Base-by-base conservation (phyloP, 805 yeast genomes). In the Saccharomyces mikatae region DNA sequence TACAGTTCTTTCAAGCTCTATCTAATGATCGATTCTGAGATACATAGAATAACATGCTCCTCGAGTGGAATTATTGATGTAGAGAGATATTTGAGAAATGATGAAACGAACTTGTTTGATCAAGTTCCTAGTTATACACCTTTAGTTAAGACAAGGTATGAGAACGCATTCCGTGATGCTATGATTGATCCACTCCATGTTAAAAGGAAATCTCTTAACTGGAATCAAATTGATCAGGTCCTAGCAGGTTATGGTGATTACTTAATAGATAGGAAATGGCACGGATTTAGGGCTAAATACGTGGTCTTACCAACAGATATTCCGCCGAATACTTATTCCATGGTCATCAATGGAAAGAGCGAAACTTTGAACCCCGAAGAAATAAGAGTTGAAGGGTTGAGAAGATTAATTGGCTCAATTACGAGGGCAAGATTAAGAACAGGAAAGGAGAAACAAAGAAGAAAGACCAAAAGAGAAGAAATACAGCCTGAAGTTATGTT, bases 211-310 rank as follows among this genome's bases (percentile, higher is more conserved):
- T 72, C 75, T 13, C 80, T 82, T 57, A 90, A 91, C 58, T 94
- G 99, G 99, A 91, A 91, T 61, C 86, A 84, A 58, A 76, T 91
- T 60, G 99, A 94, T 72, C 97, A 89, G 64, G 80, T 81, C 26
- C 69, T 91, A n/a, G 96, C 97, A 0, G 99, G 99, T 2, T 87
- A 85, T 66, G 90, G 86, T 29, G 96, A 89, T 59, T 80, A 82
- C 1, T 72, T 81, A 54, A 58, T 67, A 6, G 81, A 82, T 11
- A 81, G 77, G 17, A 78, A 77, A 10, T 75, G 76, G 55, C 78
- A 77, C 54, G 76, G 78, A 32, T 86, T 82, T 65, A 76, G 86
- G 59, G 80, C 91, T 67, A 85, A 95, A 64, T 89, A 90, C 71
- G 97, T 90, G 2, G 76, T 94, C 2, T 73, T 91, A 51, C 97